Percentiles rank a stretch among this genome's conserved stretches.
These are phyloP conservation scores for Hirsutella thompsonii DNA, from an alignment of 2,329 filamentous ascomycete species.

Conservation along the genomic window DNA sequence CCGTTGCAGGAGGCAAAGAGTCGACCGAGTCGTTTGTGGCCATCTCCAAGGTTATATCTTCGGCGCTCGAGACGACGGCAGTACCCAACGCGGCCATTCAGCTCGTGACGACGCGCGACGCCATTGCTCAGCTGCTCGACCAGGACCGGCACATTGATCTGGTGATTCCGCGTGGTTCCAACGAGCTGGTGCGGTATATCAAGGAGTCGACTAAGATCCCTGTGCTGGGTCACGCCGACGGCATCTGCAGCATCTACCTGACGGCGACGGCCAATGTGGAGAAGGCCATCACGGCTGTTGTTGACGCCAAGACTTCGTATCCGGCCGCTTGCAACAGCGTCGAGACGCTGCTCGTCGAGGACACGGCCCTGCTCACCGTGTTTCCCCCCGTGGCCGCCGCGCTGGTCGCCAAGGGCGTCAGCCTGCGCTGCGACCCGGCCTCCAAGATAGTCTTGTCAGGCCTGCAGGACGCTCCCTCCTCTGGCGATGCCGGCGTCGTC, in stretches of 20 bases:
- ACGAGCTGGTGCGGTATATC: conserved; percentile 81
- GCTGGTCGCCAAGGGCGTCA: conserved; percentile 65
- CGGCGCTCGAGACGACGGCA: conserved; percentile 55
- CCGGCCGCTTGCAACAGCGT: conserved; percentile 89
- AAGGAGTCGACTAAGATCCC: conserved; percentile 88
- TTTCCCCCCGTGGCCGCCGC: conserved; percentile 63
- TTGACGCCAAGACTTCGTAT: conserved; percentile 91
- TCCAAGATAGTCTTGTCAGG: conserved; percentile 53
- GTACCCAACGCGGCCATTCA: conserved; percentile 85
- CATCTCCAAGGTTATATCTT: conserved; percentile 75
- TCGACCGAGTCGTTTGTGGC: conserved; percentile 89
- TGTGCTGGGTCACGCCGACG: conserved; percentile 91
- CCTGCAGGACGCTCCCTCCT: conserved; percentile 10
- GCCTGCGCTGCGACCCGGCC: conserved; percentile 62
- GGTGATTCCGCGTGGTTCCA: conserved; percentile 83
- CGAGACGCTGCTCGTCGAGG: conserved; percentile 83
- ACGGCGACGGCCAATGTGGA: conserved; percentile 61
- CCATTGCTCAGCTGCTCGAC: conserved; percentile 73
- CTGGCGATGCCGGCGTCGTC: conserved; percentile 34
- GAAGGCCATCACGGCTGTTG: conserved; percentile 62
- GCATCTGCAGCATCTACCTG: conserved; percentile 78
- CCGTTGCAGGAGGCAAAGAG: conserved; percentile 69
- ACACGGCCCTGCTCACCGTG: conserved; percentile 50
- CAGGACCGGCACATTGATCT: conserved; percentile 86
- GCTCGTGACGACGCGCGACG: conserved; percentile 85